Percentiles rank a stretch among this genome's conserved stretches.
phyloP scores from a whole-genome alignment of 257 asterid species.

The Petunia axillaris region DNA sequence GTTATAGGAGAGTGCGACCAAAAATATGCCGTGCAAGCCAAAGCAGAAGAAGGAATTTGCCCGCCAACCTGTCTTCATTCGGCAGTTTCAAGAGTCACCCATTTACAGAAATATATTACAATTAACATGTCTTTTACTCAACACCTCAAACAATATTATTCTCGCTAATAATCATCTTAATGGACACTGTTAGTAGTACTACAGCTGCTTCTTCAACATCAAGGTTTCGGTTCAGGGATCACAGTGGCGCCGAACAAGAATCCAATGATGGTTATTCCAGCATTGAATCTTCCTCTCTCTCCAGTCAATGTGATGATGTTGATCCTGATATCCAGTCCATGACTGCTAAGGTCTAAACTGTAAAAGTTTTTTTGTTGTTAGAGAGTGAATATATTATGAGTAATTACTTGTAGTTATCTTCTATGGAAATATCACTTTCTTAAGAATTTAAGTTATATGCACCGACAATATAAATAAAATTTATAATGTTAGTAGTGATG shows the following conservation, averaged over 20 bases:
- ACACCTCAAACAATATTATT: conserved; percentile 1
- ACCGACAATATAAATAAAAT: not conserved
- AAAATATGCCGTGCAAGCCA: not conserved
- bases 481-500: not conserved
- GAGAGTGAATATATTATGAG: not conserved
- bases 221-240: conserved; percentile 65
- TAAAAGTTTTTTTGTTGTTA: not conserved
- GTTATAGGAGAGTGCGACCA: too few species aligned
- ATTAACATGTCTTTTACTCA: not conserved
- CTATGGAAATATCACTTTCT: not conserved
- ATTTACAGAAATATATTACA: conserved; percentile 27
- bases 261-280: conserved; percentile 43
- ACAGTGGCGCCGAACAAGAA: conserved; percentile 38
- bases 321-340: conserved; percentile 67
- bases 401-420: not conserved
- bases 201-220: conserved; percentile 40
- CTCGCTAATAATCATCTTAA: not conserved
- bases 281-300: conserved; percentile 50
- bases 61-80: conserved; percentile 21
- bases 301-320: conserved; percentile 44
- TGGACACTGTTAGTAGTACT: conserved; percentile 36
- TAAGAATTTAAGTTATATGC: not conserved
- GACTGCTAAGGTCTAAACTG: conserved; percentile 68
- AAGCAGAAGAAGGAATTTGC: not conserved
- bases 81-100: conserved; percentile 37